These are phyloP conservation scores for Tolypocladium paradoxum DNA, from an alignment of 2,329 filamentous ascomycete genomes.

Conservation along the genomic window DNA sequence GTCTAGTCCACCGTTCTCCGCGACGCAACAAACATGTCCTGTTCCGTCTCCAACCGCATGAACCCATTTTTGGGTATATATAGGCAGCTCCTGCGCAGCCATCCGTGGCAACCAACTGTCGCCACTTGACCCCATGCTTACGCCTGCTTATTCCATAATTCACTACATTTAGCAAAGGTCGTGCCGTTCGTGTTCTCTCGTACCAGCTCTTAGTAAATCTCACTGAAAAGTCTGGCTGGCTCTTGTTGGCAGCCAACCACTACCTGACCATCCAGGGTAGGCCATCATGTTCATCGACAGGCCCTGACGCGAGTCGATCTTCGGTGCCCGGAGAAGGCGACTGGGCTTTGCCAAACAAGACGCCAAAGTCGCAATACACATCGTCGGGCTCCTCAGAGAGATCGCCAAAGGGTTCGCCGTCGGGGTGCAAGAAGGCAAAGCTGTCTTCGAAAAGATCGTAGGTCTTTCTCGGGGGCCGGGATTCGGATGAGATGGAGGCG, in stretches of 20 bases:
- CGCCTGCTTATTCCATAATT: not conserved
- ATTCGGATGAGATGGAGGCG: not conserved
- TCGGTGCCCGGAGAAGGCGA: not conserved
- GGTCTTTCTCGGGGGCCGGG: not conserved
- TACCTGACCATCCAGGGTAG: not conserved
- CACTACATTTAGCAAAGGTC: not conserved
- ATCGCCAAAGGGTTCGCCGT: conserved; percentile 34
- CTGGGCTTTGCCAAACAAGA: conserved; percentile 26
- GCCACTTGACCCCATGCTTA: not conserved
- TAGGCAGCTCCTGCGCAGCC: not conserved
- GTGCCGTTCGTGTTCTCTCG: not conserved
- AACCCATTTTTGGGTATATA: not conserved
- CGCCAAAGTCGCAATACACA: conserved; percentile 44
- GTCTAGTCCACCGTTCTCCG: not conserved
- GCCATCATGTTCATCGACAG: not conserved
- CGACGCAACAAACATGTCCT: not conserved
- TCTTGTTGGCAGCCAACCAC: not conserved
- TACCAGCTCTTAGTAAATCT: not conserved
- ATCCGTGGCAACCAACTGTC: not conserved
- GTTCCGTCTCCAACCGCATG: not conserved
- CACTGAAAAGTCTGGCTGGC: conserved; percentile 9
- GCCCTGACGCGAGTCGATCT: not conserved
- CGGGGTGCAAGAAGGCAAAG: conserved; percentile 35
- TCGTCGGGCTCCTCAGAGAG: conserved; percentile 32
- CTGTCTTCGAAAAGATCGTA: conserved; percentile 33